These are phyloP conservation scores for Nematodospora anomalae DNA, from an alignment of 1,139 yeast species.

Conservation along the genomic window DNA sequence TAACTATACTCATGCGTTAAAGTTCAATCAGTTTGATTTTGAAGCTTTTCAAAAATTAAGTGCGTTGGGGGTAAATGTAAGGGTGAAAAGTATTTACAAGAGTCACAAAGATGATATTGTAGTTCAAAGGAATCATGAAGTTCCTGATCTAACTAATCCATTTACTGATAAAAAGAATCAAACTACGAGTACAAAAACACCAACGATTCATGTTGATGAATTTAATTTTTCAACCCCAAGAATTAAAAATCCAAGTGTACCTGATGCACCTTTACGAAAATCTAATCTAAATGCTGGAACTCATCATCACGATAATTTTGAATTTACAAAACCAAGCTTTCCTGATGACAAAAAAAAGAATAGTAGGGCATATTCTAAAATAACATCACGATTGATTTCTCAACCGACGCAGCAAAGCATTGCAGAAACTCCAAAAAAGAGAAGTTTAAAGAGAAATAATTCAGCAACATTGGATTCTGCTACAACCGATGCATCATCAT, in stretches of 20 bases:
- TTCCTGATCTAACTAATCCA: constrained; percentile 25
- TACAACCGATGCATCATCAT: constrained; percentile 7
- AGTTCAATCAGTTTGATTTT: constrained; percentile 76
- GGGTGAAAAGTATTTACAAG: constrained; percentile 60
- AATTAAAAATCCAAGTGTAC: constrained; percentile 39
- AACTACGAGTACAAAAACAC: constrained; percentile 9
- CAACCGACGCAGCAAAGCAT: constrained; percentile 32
- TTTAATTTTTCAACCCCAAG: constrained; percentile 47
- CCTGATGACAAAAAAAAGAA: constrained; percentile 24
- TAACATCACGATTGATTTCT: constrained; percentile 53
- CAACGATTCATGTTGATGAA: constrained; percentile 24
- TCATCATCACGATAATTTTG: constrained; percentile 18
- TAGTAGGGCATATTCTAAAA: constrained; percentile 42
- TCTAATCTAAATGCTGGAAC: constrained; percentile 25
- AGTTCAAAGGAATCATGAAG: neutral
- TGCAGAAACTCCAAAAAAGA: constrained; percentile 14
- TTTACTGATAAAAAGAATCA: constrained; percentile 18
- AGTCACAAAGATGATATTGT: constrained; percentile 11
- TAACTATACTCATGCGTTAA: constrained; percentile 67
- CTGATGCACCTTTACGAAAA: constrained; percentile 57
- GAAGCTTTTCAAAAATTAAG: constrained; percentile 83
- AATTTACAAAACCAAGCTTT: constrained; percentile 37
- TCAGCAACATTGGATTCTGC: constrained; percentile 20
- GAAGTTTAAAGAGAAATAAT: constrained; percentile 29
- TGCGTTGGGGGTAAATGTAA: constrained; percentile 66